These are phyloP conservation scores for Kalaharituber pfeilii DNA, from an alignment of 2,329 filamentous ascomycete genomes.

Conservation along the genomic window DNA sequence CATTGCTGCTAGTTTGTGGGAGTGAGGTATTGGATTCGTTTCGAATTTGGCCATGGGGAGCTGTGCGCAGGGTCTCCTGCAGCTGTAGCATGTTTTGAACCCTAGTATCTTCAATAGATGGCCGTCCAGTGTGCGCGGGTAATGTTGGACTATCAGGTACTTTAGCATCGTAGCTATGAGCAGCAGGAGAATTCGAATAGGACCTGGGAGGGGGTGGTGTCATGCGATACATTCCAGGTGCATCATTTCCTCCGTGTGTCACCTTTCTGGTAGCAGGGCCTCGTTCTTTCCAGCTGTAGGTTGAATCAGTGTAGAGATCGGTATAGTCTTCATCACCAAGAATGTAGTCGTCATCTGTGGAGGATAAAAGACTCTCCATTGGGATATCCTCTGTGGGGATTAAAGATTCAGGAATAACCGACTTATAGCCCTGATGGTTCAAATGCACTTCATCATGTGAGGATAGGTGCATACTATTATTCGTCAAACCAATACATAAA, in stretches of 20 bases:
- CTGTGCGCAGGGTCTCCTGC: constrained; percentile 41
- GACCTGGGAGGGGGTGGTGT: not conserved
- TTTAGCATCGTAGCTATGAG: constrained; percentile 7
- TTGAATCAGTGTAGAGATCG: constrained; percentile 8
- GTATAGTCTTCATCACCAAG: constrained; percentile 16
- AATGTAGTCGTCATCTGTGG: constrained; percentile 24
- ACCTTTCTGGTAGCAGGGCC: not conserved
- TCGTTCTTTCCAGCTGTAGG: constrained; percentile 8
- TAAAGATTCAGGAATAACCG: constrained; percentile 29
- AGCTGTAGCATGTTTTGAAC: constrained; percentile 44
- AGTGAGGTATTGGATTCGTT: constrained; percentile 6
- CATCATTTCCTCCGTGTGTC: not conserved
- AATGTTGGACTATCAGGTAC: constrained; percentile 45
- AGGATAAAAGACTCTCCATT: constrained; percentile 23
- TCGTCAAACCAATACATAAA: constrained; percentile 54
- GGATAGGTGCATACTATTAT: constrained; percentile 9
- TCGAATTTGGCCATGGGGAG: constrained; percentile 29
- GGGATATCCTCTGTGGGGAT: constrained; percentile 26
- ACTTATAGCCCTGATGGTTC: constrained; percentile 15
- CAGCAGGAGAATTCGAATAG: not conserved
- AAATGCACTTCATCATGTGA: constrained; percentile 17
- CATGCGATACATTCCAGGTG: not conserved
- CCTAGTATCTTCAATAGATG: constrained; percentile 27
- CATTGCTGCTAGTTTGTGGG: constrained; percentile 3
- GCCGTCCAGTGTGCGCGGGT: constrained; percentile 32